A percentile compares a stretch with the other conserved stretches of the same genome.
phyloP scores from a whole-genome alignment of 805 yeast genomes.

The Saturnispora ahearnii region DNA sequence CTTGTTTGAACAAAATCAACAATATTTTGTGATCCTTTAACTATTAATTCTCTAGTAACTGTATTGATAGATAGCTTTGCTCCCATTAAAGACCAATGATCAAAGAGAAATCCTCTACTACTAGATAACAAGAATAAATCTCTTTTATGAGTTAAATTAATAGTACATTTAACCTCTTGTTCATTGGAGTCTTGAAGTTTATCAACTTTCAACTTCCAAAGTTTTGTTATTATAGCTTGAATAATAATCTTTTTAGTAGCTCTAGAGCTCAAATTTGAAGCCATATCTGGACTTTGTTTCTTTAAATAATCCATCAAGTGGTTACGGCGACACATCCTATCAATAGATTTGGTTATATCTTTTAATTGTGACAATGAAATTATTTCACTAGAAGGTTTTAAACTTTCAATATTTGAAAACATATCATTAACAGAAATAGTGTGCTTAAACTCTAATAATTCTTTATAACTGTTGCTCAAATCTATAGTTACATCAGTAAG shows the following conservation, averaged over 20 bases:
- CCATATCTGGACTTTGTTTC: background rate
- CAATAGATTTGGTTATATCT: conserved; percentile 3
- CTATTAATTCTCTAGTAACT: conserved; percentile 21
- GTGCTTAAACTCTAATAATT: conserved; percentile 24
- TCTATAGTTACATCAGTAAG: conserved; percentile 14
- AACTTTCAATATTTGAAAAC: conserved; percentile 20
- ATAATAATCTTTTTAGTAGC: conserved; percentile 17
- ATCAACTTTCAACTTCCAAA: conserved; percentile 21
- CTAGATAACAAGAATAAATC: conserved; percentile 28
- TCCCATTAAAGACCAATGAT: conserved; percentile 30
- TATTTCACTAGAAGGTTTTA: conserved; percentile 18
- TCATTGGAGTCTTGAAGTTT: conserved; percentile 6
- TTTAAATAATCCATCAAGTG: conserved; percentile 14
- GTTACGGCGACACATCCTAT: conserved; percentile 13
- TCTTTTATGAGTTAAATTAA: conserved; percentile 22
- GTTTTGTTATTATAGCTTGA: conserved; percentile 16
- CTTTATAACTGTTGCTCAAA: conserved; percentile 23
- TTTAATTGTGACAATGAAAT: conserved; percentile 19
- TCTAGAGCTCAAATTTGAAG: conserved; percentile 1
- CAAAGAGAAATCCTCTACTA: conserved; percentile 25
- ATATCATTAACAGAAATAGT: conserved; percentile 20
- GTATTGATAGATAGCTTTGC: conserved; percentile 25
- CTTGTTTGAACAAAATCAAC: conserved; percentile 28
- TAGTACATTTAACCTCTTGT: conserved; percentile 13
- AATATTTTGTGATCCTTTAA: conserved; percentile 22